Evolutionary conservation across 192 early-diverging fungal species (phyloP).

Genomic region (Entrophospora sp.): DNA sequence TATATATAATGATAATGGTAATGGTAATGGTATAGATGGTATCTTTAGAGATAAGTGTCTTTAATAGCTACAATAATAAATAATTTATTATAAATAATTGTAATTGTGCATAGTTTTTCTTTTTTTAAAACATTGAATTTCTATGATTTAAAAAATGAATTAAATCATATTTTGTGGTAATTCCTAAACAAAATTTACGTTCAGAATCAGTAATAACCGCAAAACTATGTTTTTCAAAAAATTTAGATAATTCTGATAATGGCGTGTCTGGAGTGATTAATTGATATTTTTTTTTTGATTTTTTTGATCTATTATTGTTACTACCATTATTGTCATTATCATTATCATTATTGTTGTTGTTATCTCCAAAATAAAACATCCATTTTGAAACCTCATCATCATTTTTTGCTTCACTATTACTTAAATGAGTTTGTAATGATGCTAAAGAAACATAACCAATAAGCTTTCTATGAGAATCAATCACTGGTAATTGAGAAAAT

Average conservation of each 20-base stretch:
- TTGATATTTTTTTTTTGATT: constrained; percentile 43
- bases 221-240: constrained; percentile 78
- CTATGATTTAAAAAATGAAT: constrained; percentile 63
- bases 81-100: too few relatives aligned
- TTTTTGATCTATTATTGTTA: background rate
- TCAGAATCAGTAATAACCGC: constrained; percentile 73
- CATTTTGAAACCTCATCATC: constrained; percentile 43
- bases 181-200: constrained; percentile 72
- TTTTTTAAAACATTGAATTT: background rate
- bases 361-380: constrained; percentile 57
- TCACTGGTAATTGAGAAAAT: constrained; percentile 82
- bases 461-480: constrained; percentile 54
- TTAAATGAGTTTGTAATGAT: constrained; percentile 47
- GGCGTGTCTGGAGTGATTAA: constrained; percentile 73
- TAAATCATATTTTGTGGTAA: constrained; percentile 70
- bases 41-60: too few relatives aligned
- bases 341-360: constrained; percentile 18
- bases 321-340: constrained; percentile 13
- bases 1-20: too few relatives aligned
- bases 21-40: too few relatives aligned
- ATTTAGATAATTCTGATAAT: constrained; percentile 64
- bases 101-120: too few relatives aligned
- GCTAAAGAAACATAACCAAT: constrained; percentile 69
- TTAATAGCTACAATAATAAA: too few relatives aligned
- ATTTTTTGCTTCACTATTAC: constrained; percentile 38